Conservation (phyloP, 2,329 filamentous ascomycete species). For the Seiridium unicorne region DNA sequence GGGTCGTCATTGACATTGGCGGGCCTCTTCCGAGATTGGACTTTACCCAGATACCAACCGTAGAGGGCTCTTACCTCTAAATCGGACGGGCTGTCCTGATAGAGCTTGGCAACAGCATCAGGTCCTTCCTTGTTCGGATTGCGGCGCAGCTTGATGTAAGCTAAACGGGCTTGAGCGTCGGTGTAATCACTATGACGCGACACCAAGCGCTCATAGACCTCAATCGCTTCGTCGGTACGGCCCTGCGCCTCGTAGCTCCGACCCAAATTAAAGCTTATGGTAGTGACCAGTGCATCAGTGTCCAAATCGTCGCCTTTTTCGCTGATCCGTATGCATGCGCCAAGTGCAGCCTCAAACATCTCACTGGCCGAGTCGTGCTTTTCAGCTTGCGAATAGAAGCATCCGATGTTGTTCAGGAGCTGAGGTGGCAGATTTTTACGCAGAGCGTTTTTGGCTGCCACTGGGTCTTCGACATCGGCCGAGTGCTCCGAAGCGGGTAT, state of each 20-base stretch:
- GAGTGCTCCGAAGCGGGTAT: conserved; percentile 70
- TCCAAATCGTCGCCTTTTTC: conserved; percentile 75
- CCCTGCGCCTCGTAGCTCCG: conserved; percentile 88
- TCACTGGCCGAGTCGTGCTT: conserved; percentile 78
- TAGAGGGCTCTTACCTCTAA: conserved; percentile 91
- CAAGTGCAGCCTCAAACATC: conserved; percentile 88
- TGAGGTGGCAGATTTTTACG: conserved; percentile 83
- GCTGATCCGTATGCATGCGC: conserved; percentile 79
- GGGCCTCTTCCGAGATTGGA: conserved; percentile 74
- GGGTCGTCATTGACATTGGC: conserved; percentile 82
- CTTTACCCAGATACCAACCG: conserved; percentile 90
- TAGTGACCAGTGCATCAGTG: conserved; percentile 88
- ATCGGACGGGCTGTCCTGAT: conserved; percentile 79
- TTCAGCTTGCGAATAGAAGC: conserved; percentile 88
- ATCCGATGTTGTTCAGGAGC: conserved; percentile 94
- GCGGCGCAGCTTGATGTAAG: conserved; percentile 83
- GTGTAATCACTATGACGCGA: conserved; percentile 88
- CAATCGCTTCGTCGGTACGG: conserved; percentile 77
- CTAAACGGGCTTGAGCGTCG: conserved; percentile 83
- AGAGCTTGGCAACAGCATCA: conserved; percentile 80
- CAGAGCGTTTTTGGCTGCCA: conserved; percentile 57
- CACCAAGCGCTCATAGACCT: conserved; percentile 83
- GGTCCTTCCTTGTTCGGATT: conserved; percentile 83
- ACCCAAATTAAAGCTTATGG: conserved; percentile 94
- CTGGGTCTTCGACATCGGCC: conserved; percentile 57